phyloP scores from a whole-genome alignment of 2,329 filamentous ascomycete genomes.

The Lachnellula subtilissima region DNA sequence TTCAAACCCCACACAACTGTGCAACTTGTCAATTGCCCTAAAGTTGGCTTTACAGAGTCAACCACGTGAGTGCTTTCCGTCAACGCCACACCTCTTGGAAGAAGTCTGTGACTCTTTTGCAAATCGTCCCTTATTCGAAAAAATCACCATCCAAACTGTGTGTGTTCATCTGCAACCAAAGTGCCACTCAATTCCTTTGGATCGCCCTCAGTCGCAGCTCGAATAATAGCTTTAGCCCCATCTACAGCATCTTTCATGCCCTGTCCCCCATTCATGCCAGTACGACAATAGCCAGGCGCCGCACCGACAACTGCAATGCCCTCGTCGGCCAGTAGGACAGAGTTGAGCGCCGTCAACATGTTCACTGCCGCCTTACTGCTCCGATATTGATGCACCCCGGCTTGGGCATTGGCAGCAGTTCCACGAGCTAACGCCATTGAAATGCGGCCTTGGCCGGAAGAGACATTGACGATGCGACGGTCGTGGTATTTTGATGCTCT shows the following conservation, averaged over 20 bases:
- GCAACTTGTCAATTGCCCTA: too few relatives aligned
- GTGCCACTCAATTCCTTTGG: not conserved
- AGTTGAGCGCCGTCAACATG: conserved; percentile 1
- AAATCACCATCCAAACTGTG: too few relatives aligned
- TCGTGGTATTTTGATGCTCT: not conserved
- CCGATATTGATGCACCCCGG: not conserved
- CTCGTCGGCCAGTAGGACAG: not conserved
- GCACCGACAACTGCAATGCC: not conserved
- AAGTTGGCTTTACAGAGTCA: too few relatives aligned
- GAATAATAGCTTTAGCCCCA: not conserved
- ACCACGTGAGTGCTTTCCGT: too few relatives aligned
- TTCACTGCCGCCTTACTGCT: not conserved
- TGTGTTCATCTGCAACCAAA: not conserved
- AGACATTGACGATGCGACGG: not conserved
- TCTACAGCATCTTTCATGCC: not conserved
- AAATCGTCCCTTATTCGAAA: too few relatives aligned
- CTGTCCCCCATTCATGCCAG: not conserved
- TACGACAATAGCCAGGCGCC: not conserved
- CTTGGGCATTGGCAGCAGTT: not conserved
- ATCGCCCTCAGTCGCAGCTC: not conserved
- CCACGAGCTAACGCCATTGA: not conserved
- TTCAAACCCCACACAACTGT: too few relatives aligned
- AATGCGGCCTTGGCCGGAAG: not conserved
- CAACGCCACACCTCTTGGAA: too few relatives aligned
- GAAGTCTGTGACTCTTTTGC: too few relatives aligned